Percentiles rank a stretch among this genome's conserved stretches.
Evolutionary conservation across 306 rosid genomes (phyloP).

Genomic region (Lagenaria siceraria): DNA sequence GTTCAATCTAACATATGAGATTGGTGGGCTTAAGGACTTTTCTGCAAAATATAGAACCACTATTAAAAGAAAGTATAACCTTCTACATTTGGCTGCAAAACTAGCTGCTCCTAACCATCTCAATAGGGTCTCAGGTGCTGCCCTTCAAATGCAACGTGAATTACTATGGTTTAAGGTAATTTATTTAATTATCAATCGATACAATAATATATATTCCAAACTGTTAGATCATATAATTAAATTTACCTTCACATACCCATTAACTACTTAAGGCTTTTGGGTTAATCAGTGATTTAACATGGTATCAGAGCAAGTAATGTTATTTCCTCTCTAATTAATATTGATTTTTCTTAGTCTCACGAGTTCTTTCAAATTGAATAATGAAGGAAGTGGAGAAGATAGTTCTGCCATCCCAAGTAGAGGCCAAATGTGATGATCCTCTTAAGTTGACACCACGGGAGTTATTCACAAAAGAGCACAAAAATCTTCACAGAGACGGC

Average conservation of each 20-base stretch:
- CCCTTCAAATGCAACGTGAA: slow-evolving; percentile 22
- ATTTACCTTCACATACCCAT: too few relatives aligned
- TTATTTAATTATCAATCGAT: too few relatives aligned
- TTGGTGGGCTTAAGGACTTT: slow-evolving; percentile 7
- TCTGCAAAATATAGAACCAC: not conserved
- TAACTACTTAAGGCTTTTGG: too few relatives aligned
- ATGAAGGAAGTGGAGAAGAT: slow-evolving; percentile 37
- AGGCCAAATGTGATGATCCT: not conserved
- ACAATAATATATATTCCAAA: too few relatives aligned
- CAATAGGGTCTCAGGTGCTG: slow-evolving; percentile 16
- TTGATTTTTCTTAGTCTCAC: too few relatives aligned
- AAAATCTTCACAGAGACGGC: not conserved
- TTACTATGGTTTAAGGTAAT: slow-evolving; percentile 28
- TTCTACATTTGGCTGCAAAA: slow-evolving; percentile 14
- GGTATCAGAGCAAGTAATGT: too few relatives aligned
- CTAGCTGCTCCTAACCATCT: slow-evolving; percentile 11
- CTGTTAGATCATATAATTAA: too few relatives aligned
- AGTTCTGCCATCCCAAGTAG: not conserved
- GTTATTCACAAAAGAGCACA: not conserved
- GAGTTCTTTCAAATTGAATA: not conserved
- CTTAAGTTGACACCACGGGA: not conserved
- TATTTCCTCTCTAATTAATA: too few relatives aligned
- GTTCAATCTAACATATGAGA: slow-evolving; percentile 14
- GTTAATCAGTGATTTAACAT: too few relatives aligned
- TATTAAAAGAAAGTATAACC: not conserved